Evolutionary conservation across 805 yeast species (phyloP).

Genomic region (Saccharomycopsis fibuligera): DNA sequence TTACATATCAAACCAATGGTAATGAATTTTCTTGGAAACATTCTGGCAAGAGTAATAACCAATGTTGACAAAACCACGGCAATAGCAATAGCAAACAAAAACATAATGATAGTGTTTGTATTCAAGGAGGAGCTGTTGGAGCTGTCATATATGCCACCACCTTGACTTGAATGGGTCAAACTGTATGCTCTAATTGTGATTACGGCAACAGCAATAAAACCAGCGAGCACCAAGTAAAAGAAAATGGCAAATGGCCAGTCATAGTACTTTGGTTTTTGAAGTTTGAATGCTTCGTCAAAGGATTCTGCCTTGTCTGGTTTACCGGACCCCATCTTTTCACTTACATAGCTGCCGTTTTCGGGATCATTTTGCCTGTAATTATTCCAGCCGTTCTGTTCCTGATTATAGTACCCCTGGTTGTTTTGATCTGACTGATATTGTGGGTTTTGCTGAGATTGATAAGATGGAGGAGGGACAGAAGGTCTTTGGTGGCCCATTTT

Average conservation of each 20-base stretch:
- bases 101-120: slow-evolving; percentile 64
- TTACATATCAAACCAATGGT: slow-evolving; percentile 62
- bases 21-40: slow-evolving; percentile 65
- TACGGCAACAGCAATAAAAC: slow-evolving; percentile 65
- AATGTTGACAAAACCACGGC: slow-evolving; percentile 11
- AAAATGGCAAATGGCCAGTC: slow-evolving; percentile 68
- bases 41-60: slow-evolving; percentile 6
- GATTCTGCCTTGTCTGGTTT: slow-evolving; percentile 33
- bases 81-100: slow-evolving; percentile 14
- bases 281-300: slow-evolving; percentile 65
- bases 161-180: slow-evolving; percentile 46
- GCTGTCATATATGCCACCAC: slow-evolving; percentile 51
- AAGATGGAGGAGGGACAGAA: slow-evolving; percentile 7
- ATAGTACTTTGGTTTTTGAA: slow-evolving; percentile 57
- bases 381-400: slow-evolving; percentile 15
- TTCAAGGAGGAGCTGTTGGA: slow-evolving; percentile 55
- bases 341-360: slow-evolving; percentile 9
- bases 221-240: slow-evolving; percentile 43
- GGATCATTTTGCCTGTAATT: slow-evolving; percentile 10
- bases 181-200: slow-evolving; percentile 62
- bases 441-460: slow-evolving; percentile 13
- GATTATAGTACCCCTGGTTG: not conserved
- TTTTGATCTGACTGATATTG: slow-evolving; percentile 9
- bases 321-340: slow-evolving; percentile 22
- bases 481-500: slow-evolving; percentile 7